phyloP scores from a whole-genome alignment of 1,139 yeast genomes.

The Debaryomyces fabryi region DNA sequence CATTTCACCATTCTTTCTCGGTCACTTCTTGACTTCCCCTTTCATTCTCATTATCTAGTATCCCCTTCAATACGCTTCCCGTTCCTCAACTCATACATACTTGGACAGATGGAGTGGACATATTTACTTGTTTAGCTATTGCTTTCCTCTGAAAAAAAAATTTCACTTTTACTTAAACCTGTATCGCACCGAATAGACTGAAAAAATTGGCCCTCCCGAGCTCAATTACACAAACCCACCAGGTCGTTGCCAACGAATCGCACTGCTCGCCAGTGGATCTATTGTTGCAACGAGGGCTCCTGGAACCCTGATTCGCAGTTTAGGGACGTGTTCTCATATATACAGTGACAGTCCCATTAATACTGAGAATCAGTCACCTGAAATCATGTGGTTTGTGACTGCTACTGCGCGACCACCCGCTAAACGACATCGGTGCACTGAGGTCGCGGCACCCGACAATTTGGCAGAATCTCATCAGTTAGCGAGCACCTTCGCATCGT shows the following conservation, averaged over 20 bases:
- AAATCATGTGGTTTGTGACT: conserved; percentile 11
- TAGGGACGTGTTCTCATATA: not conserved
- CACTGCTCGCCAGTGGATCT: not conserved
- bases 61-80: not conserved
- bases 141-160: conserved; percentile 14
- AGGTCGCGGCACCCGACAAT: not conserved
- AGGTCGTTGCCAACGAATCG: not conserved
- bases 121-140: conserved; percentile 23
- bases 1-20: not conserved
- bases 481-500: conserved; percentile 1
- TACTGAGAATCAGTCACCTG: not conserved
- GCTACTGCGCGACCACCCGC: not conserved
- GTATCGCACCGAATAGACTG: conserved; percentile 1
- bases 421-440: not conserved
- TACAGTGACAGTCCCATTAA: not conserved
- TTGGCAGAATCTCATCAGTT: not conserved
- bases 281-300: conserved; percentile 1
- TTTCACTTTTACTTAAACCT: conserved; percentile 5
- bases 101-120: conserved; percentile 73
- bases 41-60: not conserved
- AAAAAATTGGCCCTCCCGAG: not conserved
- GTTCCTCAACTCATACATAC: conserved; percentile 43
- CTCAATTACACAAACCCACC: not conserved
- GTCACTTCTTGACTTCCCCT: not conserved
- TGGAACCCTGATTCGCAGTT: conserved; percentile 1